Base-by-base conservation (phyloP, 2,329 filamentous ascomycete genomes). In the Sarocladium brachiariae region DNA sequence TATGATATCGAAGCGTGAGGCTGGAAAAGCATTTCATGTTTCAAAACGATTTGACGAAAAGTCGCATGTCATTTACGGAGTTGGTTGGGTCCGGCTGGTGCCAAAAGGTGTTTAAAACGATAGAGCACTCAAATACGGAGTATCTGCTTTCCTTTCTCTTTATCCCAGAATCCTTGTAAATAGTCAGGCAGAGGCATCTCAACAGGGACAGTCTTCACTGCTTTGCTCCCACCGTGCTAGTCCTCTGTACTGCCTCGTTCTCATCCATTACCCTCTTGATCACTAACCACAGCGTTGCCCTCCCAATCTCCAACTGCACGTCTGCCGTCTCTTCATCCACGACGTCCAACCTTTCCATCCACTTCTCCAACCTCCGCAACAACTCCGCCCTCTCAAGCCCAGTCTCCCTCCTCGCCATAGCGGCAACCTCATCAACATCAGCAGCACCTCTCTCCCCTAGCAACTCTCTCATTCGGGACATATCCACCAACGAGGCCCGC, bases 1-100 rank as follows among this genome's bases (percentile, higher is more conserved):
- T 88, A 86, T 55, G 84, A 87, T 62, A 68, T 87, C 73, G 66
- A 72, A 34, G 39, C 41, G 6, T 43, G n/a, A n/a, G n/a, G n/a
- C n/a, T n/a, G n/a, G n/a, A n/a, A n/a, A n/a, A n/a, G n/a, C n/a
- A n/a, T n/a, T n/a, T n/a, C n/a, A n/a, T n/a, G n/a, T n/a, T n/a
- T n/a, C n/a, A n/a, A n/a, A n/a, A n/a, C n/a, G n/a, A n/a, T n/a
- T n/a, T n/a, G n/a, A n/a, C n/a, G n/a, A n/a, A n/a, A n/a, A n/a
- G n/a, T n/a, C n/a, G n/a, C n/a, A n/a, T n/a, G n/a, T n/a, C n/a
- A n/a, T n/a, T n/a, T n/a, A n/a, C n/a, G n/a, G n/a, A n/a, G n/a
- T n/a, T n/a, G n/a, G n/a, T n/a, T n/a, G n/a, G n/a, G n/a, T n/a
- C n/a, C n/a, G n/a, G n/a, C n/a, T n/a, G n/a, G n/a, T n/a, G n/a